Conservation (phyloP, 176 grass and related monocot genomes). For the Carex cristatella region DNA sequence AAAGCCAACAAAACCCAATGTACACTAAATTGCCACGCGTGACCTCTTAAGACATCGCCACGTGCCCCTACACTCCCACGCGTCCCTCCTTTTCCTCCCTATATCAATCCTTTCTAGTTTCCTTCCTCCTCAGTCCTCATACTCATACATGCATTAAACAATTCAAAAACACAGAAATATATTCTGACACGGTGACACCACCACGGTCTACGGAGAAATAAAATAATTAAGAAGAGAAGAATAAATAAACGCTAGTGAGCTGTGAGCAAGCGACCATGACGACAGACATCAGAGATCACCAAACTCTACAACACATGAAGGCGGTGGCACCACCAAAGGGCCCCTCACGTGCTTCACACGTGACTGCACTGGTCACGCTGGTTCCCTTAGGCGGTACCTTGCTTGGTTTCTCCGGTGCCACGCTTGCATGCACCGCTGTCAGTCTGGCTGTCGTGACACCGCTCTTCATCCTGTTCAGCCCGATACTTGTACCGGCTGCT, state of each 20-base stretch:
- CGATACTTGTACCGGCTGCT: constrained; percentile 33
- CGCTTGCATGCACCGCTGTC: constrained; percentile 23
- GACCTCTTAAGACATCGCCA: neutral
- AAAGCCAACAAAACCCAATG: neutral
- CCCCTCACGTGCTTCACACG: neutral
- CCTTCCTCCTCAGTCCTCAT: neutral
- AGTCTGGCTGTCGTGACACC: constrained; percentile 23
- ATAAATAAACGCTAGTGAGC: neutral
- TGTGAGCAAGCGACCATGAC: neutral
- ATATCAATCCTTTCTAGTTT: neutral
- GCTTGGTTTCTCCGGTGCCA: constrained; percentile 21
- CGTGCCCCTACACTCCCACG: neutral
- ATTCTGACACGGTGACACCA: neutral
- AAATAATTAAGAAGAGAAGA: neutral
- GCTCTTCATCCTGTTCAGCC: constrained; percentile 45
- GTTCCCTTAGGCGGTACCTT: constrained; percentile 35
- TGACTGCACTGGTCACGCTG: constrained; percentile 17
- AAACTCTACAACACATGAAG: constrained; percentile 24
- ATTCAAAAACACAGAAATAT: neutral
- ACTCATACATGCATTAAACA: neutral
- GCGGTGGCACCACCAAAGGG: constrained; percentile 19
- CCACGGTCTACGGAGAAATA: neutral
- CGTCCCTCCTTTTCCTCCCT: neutral
- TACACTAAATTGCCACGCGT: neutral
- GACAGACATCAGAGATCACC: constrained; percentile 9